Base-by-base conservation (phyloP, 305 asterid species). In the Fraxinus dipetala region DNA sequence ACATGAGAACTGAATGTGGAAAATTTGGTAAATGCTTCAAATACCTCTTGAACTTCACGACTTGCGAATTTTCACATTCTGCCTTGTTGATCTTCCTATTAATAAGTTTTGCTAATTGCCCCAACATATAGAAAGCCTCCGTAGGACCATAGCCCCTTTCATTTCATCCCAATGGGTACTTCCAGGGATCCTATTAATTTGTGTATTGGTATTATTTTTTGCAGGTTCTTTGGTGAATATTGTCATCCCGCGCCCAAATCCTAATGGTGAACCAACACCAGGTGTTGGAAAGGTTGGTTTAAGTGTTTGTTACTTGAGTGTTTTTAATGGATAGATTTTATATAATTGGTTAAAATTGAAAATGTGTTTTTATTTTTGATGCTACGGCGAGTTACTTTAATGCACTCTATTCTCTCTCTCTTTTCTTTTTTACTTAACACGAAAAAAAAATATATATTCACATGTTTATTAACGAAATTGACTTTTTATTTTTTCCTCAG, bases 1-100 rank as follows among this genome's bases (percentile, higher is more conserved):
- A 94, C 87, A 96, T 96, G 98, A 96, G 91, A 88, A 77, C 79
- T 69, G 99, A 94, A 87, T 93, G 98, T 85, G 98, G 89, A 78
- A 94, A 93, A 86, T 94, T 94, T 82, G 99, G 99, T 94, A 84
- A 85, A 78, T 85, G 45, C 78, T 78, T 76, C 70, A 24, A 45
- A 11, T 31, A 9, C 80, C 79, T 43, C 0, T 24, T 45, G 45
- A 43, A 79, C 73, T 31, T n/a, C 35, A 48, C 54, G 24, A 18
- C 43, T 79, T 31, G 28, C 45, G 43, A 74, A 73, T 51, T 75
- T 32, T 32, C 56, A n/a, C 26, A 22, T 16, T 69, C 6, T 83
- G 86, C 75, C 43, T 14, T 70, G 10, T 72, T 82, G 74, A 72
- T 79, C 76, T 67, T 78, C 72, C 78, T 85, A 77, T 20, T 20